These are phyloP conservation scores for Penicillium sp. DNA, from an alignment of 2,329 filamentous ascomycete genomes.

Conservation along the genomic window DNA sequence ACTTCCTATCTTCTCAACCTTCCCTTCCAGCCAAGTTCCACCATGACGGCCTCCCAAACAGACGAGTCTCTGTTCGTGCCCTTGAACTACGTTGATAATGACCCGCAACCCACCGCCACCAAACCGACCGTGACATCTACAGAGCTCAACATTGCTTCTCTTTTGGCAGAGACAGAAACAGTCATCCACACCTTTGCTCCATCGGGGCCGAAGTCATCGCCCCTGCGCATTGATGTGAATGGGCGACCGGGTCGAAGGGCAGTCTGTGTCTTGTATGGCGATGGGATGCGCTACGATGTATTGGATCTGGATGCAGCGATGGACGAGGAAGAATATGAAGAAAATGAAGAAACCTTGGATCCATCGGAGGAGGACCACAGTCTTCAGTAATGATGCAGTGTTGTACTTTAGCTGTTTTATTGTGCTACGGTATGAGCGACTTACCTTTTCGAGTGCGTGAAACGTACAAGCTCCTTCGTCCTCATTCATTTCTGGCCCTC, in stretches of 20 bases:
- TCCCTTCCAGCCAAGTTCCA: constrained; percentile 21
- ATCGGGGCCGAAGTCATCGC: constrained; percentile 41
- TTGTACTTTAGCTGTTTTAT: too few relatives aligned
- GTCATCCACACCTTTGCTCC: constrained; percentile 44
- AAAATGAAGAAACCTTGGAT: constrained; percentile 17
- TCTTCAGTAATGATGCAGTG: background rate
- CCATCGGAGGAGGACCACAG: constrained; percentile 13
- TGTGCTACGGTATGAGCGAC: too few relatives aligned
- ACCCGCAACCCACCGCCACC: constrained; percentile 6
- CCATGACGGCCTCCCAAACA: background rate
- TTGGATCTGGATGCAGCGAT: constrained; percentile 49
- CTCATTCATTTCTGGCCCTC: too few relatives aligned
- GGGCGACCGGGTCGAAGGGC: constrained; percentile 49
- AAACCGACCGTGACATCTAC: constrained; percentile 10
- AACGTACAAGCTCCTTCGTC: too few relatives aligned
- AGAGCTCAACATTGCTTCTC: constrained; percentile 17
- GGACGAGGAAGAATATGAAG: constrained; percentile 17
- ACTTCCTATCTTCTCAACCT: constrained; percentile 31
- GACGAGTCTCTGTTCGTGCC: constrained; percentile 6
- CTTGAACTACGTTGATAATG: constrained; percentile 18
- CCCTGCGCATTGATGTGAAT: constrained; percentile 49
- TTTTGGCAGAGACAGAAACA: constrained; percentile 15
- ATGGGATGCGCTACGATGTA: constrained; percentile 50
- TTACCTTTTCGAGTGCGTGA: too few relatives aligned
- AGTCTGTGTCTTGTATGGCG: constrained; percentile 50